phyloP scores from a whole-genome alignment of 345 rosid genomes.

The Zanthoxylum bungeanum region DNA sequence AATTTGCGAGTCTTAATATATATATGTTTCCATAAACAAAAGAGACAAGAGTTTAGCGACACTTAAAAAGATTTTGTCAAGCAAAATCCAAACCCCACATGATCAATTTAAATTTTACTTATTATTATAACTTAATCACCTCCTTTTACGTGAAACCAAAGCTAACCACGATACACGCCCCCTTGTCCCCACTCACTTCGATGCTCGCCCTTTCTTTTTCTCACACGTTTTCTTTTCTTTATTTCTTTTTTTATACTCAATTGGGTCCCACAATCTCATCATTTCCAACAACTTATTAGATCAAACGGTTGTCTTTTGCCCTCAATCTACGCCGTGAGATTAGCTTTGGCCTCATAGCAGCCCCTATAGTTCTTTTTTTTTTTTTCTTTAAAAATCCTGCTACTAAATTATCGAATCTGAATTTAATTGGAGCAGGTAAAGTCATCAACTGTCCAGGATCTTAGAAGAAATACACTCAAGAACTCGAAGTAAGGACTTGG shows the following conservation, averaged over 20 bases:
- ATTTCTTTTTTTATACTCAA: neutral
- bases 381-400: too few relatives aligned
- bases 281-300: slow-evolving; percentile 22
- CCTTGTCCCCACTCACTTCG: too few relatives aligned
- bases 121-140: neutral
- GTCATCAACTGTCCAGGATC: too few relatives aligned
- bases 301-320: slow-evolving; percentile 19
- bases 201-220: slow-evolving; percentile 18
- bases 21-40: neutral
- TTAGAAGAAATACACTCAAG: too few relatives aligned
- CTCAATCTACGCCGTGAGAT: slow-evolving; percentile 29
- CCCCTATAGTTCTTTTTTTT: too few relatives aligned
- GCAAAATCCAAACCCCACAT: slow-evolving; percentile 13
- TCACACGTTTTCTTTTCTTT: slow-evolving; percentile 35
- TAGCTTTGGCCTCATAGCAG: slow-evolving; percentile 20
- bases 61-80: neutral
- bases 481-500: too few relatives aligned
- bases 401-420: too few relatives aligned
- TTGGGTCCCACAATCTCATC: slow-evolving; percentile 21
- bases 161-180: slow-evolving; percentile 35
- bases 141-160: neutral
- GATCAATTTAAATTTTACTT: neutral
- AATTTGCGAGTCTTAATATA: neutral
- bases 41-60: slow-evolving; percentile 11
- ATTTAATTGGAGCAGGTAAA: too few relatives aligned